Evolutionary conservation across 2,329 filamentous ascomycete species (phyloP), one percentile per base, ranked within the genome.

Genomic region (Verticillium longisporum): DNA sequence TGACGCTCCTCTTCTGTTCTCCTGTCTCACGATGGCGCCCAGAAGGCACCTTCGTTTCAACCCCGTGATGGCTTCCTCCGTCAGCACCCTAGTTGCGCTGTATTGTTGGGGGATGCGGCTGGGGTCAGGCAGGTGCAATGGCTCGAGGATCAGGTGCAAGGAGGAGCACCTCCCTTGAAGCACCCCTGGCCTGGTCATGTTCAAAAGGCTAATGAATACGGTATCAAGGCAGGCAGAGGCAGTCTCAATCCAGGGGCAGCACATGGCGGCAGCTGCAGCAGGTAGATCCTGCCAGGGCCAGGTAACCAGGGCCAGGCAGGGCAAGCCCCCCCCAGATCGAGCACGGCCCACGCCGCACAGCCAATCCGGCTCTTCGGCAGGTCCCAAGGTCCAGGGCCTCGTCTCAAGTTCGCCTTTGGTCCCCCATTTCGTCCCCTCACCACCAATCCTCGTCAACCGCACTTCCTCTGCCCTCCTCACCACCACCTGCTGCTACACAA

Each of bases 391-490:
- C 56, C 37, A 31, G 32, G 26, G 37, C 37, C 34, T 58, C 21
- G 37, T 26, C 36, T 14, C 31, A 38, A 57, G 36, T 38, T 38
- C 10, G 37, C 37, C 21, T 41, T 41, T 59, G 63, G 59, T 61
- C 62, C 61, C 56, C 62, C 61, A 26, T 53, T 61, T 60, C 45
- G 45, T 50, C 45, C 45, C 45, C 33, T 37, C 58, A 60, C 61
- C 62, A 59, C 64, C 61, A 64, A 60, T 62, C 59, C 62, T 62
- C 45, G 45, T 50, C 45, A 50, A 21, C n/a, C 45, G 45, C 45
- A 7, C 45, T 11, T 50, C 18, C 18, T 59, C 26, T 26, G 3
- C 26, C 26, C 4, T 26, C 26, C 26, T 26, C 61, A 64, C 34
- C 36, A 61, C 53, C 59, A 57, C 57, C 55, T 56, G 53, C 32